These are phyloP conservation scores for Triticum timopheevii DNA, from an alignment of 176 grass and related monocot species.

Conservation along the genomic window DNA sequence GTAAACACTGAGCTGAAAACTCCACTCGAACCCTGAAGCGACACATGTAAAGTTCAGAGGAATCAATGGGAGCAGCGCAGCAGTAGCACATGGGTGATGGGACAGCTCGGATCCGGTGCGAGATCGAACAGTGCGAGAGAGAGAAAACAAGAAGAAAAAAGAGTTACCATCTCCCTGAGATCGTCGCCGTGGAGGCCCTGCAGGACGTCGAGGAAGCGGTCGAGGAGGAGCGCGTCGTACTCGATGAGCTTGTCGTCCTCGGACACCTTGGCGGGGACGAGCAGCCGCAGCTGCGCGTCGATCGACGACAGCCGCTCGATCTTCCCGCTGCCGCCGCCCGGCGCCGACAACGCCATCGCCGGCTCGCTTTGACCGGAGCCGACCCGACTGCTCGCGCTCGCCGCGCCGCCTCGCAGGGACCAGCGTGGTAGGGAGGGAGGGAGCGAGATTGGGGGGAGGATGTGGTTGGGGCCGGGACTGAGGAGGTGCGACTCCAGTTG, in stretches of 20 bases:
- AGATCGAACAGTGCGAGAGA: background rate
- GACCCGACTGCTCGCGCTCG: background rate
- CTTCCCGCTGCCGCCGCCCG: conserved; percentile 14
- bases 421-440: background rate
- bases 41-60: background rate
- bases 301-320: conserved; percentile 67
- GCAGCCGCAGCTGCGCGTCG: conserved; percentile 62
- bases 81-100: background rate
- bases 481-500: background rate
- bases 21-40: background rate
- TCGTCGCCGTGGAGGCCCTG: conserved; percentile 65
- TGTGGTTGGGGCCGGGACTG: background rate
- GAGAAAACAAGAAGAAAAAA: background rate
- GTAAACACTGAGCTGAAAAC: background rate
- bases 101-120: background rate
- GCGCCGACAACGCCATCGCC: conserved; percentile 12
- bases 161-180: conserved; percentile 49
- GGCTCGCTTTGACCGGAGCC: background rate
- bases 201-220: conserved; percentile 74
- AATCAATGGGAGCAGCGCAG: background rate
- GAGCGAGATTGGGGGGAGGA: conserved; percentile 5
- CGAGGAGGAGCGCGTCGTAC: conserved; percentile 71
- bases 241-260: conserved; percentile 75
- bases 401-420: no score
- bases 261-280: conserved; percentile 57